A percentile compares a stretch with the other conserved stretches of the same genome.
Conservation (phyloP, 139 green algal species). For the Limnomonas spitsbergensis region DNA sequence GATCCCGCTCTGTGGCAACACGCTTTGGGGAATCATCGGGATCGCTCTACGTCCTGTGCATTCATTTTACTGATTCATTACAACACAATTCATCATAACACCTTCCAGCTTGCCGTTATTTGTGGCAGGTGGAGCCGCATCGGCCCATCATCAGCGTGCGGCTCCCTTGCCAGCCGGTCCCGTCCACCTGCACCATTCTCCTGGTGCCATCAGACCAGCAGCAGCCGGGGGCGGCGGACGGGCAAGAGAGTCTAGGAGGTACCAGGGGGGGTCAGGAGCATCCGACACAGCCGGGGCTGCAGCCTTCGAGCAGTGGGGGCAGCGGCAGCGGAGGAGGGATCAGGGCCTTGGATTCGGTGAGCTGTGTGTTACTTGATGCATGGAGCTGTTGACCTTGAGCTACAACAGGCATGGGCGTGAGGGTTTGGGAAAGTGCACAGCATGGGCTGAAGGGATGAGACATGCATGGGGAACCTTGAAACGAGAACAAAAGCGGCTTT, state of each 20-base stretch:
- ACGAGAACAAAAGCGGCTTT: no score
- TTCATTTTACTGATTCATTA: no score
- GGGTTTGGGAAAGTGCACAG: no score
- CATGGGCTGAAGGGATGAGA: no score
- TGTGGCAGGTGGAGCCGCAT: constrained; percentile 54
- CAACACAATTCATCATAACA: no score
- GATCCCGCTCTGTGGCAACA: no score
- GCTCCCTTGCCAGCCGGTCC: constrained; percentile 31
- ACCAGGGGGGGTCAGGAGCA: background rate
- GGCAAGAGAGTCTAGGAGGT: background rate
- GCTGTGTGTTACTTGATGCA: constrained; percentile 18
- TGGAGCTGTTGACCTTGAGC: background rate
- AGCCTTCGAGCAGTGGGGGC: background rate
- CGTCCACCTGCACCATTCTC: background rate
- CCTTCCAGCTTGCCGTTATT: no score
- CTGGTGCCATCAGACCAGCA: constrained; percentile 14
- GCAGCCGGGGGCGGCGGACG: background rate
- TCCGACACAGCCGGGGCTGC: background rate
- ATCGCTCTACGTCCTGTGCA: no score
- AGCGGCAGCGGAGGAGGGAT: background rate
- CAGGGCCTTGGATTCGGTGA: background rate
- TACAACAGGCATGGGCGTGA: no score
- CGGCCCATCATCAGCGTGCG: constrained; percentile 54
- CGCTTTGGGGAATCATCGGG: no score
- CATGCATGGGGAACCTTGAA: no score